Conservation (phyloP, 164 flowering plant species). For the Macadamia tetraphylla region DNA sequence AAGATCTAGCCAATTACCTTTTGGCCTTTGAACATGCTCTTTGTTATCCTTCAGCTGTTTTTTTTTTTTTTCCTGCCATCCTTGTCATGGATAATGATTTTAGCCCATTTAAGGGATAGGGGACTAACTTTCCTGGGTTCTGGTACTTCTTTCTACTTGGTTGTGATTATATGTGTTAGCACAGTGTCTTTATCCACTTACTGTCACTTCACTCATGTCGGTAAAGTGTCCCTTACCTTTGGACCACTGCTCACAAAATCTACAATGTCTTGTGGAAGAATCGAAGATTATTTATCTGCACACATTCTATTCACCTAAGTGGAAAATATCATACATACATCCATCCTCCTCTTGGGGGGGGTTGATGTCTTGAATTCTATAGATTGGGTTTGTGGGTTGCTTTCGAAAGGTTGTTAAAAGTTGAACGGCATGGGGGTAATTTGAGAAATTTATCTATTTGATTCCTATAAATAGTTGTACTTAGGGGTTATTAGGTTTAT, state of each 20-base stretch:
- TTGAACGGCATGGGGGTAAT: no score
- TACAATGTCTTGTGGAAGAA: neutral
- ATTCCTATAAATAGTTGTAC: no score
- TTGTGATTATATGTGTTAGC: constrained; percentile 15
- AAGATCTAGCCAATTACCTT: constrained; percentile 19
- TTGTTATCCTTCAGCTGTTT: constrained; percentile 6
- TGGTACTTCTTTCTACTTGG: constrained; percentile 9
- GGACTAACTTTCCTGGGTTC: constrained; percentile 11
- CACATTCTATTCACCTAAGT: neutral
- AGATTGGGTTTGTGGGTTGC: no score
- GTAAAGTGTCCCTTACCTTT: constrained; percentile 22
- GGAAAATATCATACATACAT: no score
- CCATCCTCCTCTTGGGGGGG: no score
- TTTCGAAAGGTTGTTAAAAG: no score
- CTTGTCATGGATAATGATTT: constrained; percentile 26
- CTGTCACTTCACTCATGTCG: constrained; percentile 34
- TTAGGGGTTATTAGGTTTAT: no score
- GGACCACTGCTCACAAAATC: constrained; percentile 19
- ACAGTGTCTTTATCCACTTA: constrained; percentile 24
- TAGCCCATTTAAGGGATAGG: constrained; percentile 9
- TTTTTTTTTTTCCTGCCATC: constrained; percentile 8
- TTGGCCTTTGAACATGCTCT: constrained; percentile 25
- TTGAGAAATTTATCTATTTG: no score
- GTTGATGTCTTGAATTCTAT: no score
- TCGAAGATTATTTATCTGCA: neutral